Conservation (phyloP, 331 rosid genomes). For the Cydonia oblonga region DNA sequence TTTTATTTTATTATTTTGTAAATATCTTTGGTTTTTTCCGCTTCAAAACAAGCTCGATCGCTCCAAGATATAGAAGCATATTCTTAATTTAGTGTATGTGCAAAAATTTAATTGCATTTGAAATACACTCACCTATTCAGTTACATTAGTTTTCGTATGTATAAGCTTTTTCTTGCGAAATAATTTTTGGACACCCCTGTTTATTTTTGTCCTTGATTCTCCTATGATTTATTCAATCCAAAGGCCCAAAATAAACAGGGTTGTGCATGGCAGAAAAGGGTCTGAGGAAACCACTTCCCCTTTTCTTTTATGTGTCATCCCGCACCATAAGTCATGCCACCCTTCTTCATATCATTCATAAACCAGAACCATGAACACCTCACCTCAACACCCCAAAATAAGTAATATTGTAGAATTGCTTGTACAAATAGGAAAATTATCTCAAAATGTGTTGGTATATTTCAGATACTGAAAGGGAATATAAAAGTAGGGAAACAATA, state of each 20-base stretch:
- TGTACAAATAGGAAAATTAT: background rate
- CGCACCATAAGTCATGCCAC: background rate
- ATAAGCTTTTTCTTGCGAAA: background rate
- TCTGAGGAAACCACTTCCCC: background rate
- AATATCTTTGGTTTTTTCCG: background rate
- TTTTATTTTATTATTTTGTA: background rate
- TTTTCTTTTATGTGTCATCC: background rate
- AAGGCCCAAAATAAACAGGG: too few relatives aligned
- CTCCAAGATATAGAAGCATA: background rate
- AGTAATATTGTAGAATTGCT: background rate
- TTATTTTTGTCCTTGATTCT: background rate
- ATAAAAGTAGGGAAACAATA: background rate
- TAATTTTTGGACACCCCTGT: background rate
- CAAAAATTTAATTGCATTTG: background rate
- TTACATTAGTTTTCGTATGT: background rate
- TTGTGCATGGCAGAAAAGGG: background rate
- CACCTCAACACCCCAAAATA: background rate
- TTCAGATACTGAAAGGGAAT: background rate
- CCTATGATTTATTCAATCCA: fast-evolving
- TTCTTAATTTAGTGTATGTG: background rate
- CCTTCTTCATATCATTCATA: background rate
- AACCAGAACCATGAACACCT: background rate
- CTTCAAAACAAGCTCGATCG: background rate
- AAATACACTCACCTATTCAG: background rate
- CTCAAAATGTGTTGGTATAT: background rate